Percentiles rank a stretch among this genome's conserved stretches.
phyloP scores from a whole-genome alignment of 306 rosid species.

The Glycine soja region DNA sequence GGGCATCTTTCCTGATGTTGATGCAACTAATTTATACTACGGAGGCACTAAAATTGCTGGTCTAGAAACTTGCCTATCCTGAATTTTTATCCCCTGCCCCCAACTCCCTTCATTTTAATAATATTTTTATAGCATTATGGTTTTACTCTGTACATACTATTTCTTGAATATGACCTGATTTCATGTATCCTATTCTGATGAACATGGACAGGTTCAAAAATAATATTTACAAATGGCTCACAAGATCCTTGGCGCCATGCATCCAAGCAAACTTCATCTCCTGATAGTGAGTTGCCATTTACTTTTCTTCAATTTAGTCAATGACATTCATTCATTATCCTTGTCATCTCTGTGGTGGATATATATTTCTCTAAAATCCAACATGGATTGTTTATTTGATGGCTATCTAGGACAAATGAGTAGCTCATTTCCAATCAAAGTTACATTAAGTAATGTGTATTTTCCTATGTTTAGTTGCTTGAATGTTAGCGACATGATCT shows the following conservation, averaged over 20 bases:
- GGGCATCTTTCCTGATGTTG: constrained; percentile 85
- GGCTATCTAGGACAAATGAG: constrained; percentile 20
- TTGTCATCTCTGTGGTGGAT: constrained; percentile 11
- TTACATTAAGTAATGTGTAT: neutral
- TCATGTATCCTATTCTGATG: constrained; percentile 35
- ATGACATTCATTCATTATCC: constrained; percentile 29
- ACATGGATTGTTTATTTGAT: constrained; percentile 33
- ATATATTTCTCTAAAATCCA: constrained; percentile 19
- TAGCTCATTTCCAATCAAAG: constrained; percentile 8
- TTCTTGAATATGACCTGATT: constrained; percentile 28
- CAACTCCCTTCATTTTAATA: neutral
- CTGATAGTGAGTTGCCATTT: constrained; percentile 73
- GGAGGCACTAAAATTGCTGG: constrained; percentile 94
- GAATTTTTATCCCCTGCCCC: neutral
- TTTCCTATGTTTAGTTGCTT: constrained; percentile 25
- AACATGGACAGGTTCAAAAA: constrained; percentile 80
- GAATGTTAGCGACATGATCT: neutral
- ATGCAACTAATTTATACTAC: constrained; percentile 75
- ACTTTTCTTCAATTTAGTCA: constrained; percentile 36
- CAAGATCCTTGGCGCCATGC: constrained; percentile 99
- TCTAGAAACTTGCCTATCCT: constrained; percentile 42
- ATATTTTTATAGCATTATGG: neutral
- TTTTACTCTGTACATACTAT: neutral
- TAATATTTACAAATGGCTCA: constrained; percentile 87
- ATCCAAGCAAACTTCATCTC: constrained; percentile 81